Evolutionary conservation across 108 stramenopile genomes (phyloP).

Genomic region (Hondaea fermentalgiana): DNA sequence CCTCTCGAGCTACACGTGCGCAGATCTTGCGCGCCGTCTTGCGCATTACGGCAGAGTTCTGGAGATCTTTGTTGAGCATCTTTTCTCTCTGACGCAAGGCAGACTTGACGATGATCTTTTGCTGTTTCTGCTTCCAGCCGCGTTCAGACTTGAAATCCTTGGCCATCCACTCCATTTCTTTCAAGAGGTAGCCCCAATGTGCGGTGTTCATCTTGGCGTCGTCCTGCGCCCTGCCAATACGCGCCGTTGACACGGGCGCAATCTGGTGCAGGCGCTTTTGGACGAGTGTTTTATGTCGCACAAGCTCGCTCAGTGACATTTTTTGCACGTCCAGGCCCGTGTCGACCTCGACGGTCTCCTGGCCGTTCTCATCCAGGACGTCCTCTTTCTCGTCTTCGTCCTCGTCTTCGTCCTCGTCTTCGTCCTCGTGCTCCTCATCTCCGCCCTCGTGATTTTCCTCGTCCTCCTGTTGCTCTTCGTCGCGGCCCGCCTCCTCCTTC

Average conservation of each 20-base stretch:
- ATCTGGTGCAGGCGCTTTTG: not conserved
- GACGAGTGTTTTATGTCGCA: not conserved
- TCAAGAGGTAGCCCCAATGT: slow-evolving; percentile 49
- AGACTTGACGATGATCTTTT: slow-evolving; percentile 39
- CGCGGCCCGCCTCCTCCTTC: no score
- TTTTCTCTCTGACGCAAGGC: slow-evolving; percentile 19
- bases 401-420: no score
- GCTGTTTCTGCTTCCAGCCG: slow-evolving; percentile 22
- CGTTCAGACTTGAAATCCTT: slow-evolving; percentile 47
- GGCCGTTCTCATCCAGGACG: no score
- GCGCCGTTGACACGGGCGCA: not conserved
- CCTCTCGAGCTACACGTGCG: slow-evolving; percentile 37
- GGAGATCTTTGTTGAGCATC: slow-evolving; percentile 26
- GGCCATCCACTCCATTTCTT: slow-evolving; percentile 58
- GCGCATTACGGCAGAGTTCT: slow-evolving; percentile 32
- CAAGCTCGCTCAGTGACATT: not conserved
- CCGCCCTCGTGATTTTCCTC: no score
- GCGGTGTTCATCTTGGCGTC: not conserved
- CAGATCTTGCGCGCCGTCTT: slow-evolving; percentile 19
- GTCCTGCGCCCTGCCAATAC: not conserved
- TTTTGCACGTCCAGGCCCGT: not conserved
- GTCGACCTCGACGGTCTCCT: no score
- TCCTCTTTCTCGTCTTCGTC: no score
- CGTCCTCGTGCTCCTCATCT: no score
- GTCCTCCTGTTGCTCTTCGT: no score